These are phyloP conservation scores for Evernia prunastri DNA, from an alignment of 495 filamentous ascomycete species.

Conservation along the genomic window DNA sequence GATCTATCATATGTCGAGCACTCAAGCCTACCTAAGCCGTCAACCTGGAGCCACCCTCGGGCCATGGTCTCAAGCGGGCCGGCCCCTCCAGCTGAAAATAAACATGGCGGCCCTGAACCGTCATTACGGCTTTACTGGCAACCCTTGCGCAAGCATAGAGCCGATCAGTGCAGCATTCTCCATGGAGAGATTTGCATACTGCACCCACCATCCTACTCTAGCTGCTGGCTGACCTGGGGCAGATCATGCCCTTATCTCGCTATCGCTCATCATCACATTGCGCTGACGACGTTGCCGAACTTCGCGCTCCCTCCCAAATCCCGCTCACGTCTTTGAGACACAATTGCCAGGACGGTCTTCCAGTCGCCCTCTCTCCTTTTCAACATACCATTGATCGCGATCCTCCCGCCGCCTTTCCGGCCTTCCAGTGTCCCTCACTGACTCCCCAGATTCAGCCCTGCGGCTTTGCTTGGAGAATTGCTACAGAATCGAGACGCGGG, in stretches of 20 bases:
- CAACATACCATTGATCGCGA: too few species aligned
- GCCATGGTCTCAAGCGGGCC: constrained; percentile 14
- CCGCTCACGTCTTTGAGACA: neutral
- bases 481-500: neutral
- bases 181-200: neutral
- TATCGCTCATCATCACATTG: constrained; percentile 2
- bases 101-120: neutral
- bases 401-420: neutral
- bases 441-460: neutral
- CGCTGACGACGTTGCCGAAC: neutral
- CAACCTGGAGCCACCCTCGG: neutral
- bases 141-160: neutral
- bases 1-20: too few species aligned
- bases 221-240: neutral
- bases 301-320: neutral
- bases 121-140: neutral
- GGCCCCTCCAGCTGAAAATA: constrained; percentile 5
- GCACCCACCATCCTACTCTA: neutral
- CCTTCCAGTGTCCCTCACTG: neutral
- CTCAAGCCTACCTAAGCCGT: neutral
- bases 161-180: neutral
- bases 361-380: neutral
- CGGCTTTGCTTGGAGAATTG: neutral
- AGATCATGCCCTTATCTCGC: neutral
- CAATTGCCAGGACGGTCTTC: neutral